These are phyloP conservation scores for Dactylellina sp. DNA, from an alignment of 2,329 filamentous ascomycete genomes.

Conservation along the genomic window DNA sequence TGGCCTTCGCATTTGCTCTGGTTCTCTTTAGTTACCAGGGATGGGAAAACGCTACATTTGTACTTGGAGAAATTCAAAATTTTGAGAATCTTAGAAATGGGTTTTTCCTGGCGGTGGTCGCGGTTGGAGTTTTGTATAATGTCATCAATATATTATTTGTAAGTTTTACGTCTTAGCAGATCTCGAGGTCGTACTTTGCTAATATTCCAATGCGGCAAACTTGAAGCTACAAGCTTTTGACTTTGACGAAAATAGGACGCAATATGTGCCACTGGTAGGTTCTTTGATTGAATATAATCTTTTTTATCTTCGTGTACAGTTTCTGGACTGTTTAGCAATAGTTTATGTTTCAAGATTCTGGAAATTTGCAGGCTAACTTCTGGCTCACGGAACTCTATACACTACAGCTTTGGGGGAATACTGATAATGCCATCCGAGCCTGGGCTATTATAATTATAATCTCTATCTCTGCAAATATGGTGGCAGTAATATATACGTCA, in stretches of 20 bases:
- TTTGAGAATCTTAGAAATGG: slow-evolving; percentile 5
- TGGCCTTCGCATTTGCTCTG: not conserved
- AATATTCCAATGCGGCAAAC: not conserved
- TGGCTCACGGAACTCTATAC: not conserved
- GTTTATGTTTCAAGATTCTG: no score
- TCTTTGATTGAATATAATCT: no score
- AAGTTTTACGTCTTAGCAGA: slow-evolving; percentile 8
- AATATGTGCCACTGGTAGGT: not conserved
- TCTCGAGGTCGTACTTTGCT: not conserved
- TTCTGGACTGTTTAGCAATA: no score
- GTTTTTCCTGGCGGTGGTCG: not conserved
- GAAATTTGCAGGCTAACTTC: no score
- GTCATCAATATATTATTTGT: slow-evolving; percentile 6
- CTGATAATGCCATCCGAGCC: slow-evolving; percentile 3
- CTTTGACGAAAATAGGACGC: not conserved
- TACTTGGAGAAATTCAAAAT: slow-evolving; percentile 7
- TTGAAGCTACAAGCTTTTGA: not conserved
- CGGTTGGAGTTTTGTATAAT: slow-evolving; percentile 5
- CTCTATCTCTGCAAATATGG: slow-evolving; percentile 2
- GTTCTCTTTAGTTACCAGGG: slow-evolving; percentile 14
- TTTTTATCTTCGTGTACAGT: slow-evolving; percentile 1
- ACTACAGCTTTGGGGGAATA: slow-evolving; percentile 3
- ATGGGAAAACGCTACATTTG: slow-evolving; percentile 20
- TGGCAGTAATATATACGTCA: slow-evolving; percentile 10
- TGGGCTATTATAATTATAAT: slow-evolving; percentile 4